Percentiles rank a stretch among this genome's conserved stretches.
phyloP scores from a whole-genome alignment of 768 basidiomycete genomes.

The Tephrocybe sp. region DNA sequence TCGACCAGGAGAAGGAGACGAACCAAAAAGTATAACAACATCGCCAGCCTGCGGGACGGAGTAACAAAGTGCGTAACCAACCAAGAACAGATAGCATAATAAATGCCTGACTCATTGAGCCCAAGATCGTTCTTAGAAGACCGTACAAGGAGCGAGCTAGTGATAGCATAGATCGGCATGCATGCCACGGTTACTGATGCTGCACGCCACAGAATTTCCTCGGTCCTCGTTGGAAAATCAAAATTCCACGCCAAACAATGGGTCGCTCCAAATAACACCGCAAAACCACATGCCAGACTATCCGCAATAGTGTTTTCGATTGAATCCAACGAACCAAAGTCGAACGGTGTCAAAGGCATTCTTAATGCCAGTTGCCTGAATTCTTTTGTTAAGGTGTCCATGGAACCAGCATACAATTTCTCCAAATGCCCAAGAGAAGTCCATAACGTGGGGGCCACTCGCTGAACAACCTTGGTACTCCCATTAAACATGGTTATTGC shows the following conservation, averaged over 20 bases:
- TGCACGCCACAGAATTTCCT: constrained; percentile 14
- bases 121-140: neutral
- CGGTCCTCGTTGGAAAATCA: constrained; percentile 19
- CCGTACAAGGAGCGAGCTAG: neutral
- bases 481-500: too few relatives aligned
- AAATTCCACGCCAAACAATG: constrained; percentile 27
- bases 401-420: neutral
- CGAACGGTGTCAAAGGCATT: neutral
- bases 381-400: neutral
- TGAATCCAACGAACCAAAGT: neutral
- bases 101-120: neutral
- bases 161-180: neutral
- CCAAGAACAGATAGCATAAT: neutral
- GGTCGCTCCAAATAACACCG: constrained; percentile 20
- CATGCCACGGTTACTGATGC: constrained; percentile 16
- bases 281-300: neutral
- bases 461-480: too few relatives aligned
- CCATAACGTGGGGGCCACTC: too few relatives aligned
- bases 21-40: neutral
- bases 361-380: neutral
- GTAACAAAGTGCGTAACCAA: too few relatives aligned
- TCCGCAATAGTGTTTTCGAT: neutral
- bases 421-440: neutral
- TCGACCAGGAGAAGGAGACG: neutral
- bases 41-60: too few relatives aligned